A percentile compares a stretch with the other conserved stretches of the same genome.
Conservation (phyloP, 2,329 filamentous ascomycete species). For the Nannizziopsis arthrosporioides region DNA sequence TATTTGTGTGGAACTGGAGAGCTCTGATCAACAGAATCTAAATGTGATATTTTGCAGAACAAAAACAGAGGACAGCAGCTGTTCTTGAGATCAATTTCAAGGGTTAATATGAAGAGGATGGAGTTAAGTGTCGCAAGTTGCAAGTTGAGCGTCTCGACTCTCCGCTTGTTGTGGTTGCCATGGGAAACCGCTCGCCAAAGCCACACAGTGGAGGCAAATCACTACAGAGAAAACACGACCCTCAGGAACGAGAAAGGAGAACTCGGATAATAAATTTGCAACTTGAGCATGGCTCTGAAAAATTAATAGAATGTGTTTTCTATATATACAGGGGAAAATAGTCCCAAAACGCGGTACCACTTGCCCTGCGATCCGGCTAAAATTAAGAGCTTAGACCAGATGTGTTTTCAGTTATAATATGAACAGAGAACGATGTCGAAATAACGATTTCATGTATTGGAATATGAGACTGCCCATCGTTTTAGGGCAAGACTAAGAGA, state of each 20-base stretch:
- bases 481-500: background rate
- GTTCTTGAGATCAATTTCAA: background rate
- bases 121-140: background rate
- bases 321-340: slow-evolving; percentile 7
- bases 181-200: slow-evolving; percentile 7
- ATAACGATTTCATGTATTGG: too few species aligned
- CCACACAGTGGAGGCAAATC: background rate
- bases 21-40: background rate
- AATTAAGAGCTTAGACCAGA: slow-evolving; percentile 2
- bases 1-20: background rate
- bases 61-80: background rate
- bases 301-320: background rate
- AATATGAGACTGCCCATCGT: background rate
- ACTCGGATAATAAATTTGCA: background rate
- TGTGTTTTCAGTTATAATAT: background rate
- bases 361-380: slow-evolving; percentile 3
- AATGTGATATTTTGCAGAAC: background rate
- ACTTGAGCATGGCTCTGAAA: background rate
- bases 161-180: slow-evolving; percentile 9
- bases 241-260: background rate
- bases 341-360: background rate
- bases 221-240: background rate
- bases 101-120: background rate
- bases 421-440: background rate
- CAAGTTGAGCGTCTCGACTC: background rate